Evolutionary conservation across 2,329 filamentous ascomycete species (phyloP).

Genomic region (Plenodomus biglobosus): DNA sequence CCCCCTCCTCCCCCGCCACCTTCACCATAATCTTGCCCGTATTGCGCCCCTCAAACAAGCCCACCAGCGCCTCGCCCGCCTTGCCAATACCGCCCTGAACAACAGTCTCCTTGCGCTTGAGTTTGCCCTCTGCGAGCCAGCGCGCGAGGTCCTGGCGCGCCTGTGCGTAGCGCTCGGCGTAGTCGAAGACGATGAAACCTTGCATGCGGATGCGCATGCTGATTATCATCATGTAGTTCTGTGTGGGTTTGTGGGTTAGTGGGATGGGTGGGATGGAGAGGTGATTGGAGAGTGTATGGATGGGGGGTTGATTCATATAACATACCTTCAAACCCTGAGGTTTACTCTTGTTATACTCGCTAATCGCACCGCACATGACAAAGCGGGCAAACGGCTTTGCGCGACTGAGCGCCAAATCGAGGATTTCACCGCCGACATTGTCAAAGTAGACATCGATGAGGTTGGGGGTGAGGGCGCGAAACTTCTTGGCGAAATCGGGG

Average conservation of each 20-base stretch:
- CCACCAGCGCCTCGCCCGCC: conserved; percentile 64
- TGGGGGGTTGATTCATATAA: not conserved
- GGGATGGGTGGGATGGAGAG: too few relatives aligned
- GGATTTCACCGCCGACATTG: conserved; percentile 54
- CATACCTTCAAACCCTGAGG: conserved; percentile 56
- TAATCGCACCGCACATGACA: conserved; percentile 51
- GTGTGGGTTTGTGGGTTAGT: conserved; percentile 10
- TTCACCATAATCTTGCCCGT: conserved; percentile 58
- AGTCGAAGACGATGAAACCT: conserved; percentile 73
- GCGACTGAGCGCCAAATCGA: conserved; percentile 50
- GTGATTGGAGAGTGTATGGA: not conserved
- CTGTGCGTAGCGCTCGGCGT: conserved; percentile 57
- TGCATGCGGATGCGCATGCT: conserved; percentile 49
- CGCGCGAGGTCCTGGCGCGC: conserved; percentile 63
- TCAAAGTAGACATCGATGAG: conserved; percentile 57
- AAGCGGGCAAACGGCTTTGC: conserved; percentile 48
- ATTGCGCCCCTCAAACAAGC: conserved; percentile 69
- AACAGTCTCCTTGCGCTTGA: conserved; percentile 72
- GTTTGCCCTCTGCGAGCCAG: conserved; percentile 70
- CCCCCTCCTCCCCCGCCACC: not conserved
- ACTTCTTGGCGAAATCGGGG: conserved; percentile 51
- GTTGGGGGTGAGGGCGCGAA: conserved; percentile 51
- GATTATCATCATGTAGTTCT: conserved; percentile 50
- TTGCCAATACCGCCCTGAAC: conserved; percentile 66
- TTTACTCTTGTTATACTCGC: conserved; percentile 47